A percentile compares a stretch with the other conserved stretches of the same genome.
Conservation (phyloP, 768 basidiomycete species). For the Tricholomella constricta region DNA sequence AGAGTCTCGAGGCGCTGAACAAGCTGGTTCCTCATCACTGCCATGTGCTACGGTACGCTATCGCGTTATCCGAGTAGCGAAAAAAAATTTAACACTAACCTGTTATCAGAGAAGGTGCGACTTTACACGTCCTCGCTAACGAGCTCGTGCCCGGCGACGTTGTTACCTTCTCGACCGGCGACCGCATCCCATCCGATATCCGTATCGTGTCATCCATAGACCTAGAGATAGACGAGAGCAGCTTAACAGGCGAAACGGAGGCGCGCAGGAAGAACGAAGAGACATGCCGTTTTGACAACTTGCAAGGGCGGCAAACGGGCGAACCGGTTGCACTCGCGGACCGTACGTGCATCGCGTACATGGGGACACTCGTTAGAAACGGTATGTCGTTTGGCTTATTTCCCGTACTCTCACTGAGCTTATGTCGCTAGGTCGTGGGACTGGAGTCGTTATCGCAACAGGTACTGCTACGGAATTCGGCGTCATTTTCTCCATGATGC, state of each 20-base stretch:
- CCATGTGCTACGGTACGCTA: slow-evolving; percentile 72
- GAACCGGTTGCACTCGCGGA: slow-evolving; percentile 72
- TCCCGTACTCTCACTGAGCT: neutral
- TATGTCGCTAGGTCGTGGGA: slow-evolving; percentile 61
- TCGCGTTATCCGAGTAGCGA: slow-evolving; percentile 21
- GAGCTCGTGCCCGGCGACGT: slow-evolving; percentile 97
- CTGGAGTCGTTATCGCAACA: slow-evolving; percentile 85
- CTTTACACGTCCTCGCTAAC: slow-evolving; percentile 86
- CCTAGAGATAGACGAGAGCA: slow-evolving; percentile 94
- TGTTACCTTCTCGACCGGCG: slow-evolving; percentile 86
- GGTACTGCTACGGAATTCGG: slow-evolving; percentile 93
- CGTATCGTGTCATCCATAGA: slow-evolving; percentile 81
- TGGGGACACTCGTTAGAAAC: slow-evolving; percentile 93
- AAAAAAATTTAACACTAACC: slow-evolving; percentile 9
- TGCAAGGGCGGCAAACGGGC: slow-evolving; percentile 27
- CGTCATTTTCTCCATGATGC: slow-evolving; percentile 97
- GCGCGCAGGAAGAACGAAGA: slow-evolving; percentile 69
- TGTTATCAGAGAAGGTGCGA: slow-evolving; percentile 54
- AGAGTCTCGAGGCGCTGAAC: slow-evolving; percentile 92
- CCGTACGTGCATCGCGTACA: slow-evolving; percentile 85
- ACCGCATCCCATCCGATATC: slow-evolving; percentile 93
- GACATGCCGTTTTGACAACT: slow-evolving; percentile 49
- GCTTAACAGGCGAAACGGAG: slow-evolving; percentile 90
- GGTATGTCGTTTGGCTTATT: slow-evolving; percentile 45
- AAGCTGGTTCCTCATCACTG: slow-evolving; percentile 98